Evolutionary conservation across 306 rosid species (phyloP), one percentile per base, ranked within the genome.

Genomic region (Quercus cerris): DNA sequence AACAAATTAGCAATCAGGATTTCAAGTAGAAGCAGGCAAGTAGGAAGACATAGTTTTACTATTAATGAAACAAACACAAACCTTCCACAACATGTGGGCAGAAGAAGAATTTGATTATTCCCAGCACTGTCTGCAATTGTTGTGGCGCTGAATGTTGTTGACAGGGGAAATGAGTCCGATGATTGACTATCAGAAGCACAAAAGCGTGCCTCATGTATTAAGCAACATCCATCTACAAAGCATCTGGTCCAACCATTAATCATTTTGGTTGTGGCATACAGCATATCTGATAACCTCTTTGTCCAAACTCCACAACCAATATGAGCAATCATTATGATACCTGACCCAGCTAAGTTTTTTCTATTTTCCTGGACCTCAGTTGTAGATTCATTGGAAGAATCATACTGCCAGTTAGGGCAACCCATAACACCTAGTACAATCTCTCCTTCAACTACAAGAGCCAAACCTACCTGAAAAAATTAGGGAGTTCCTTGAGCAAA

Each of bases 371-470:
- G 82, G 25, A 83, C 66, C 59, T 86, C 82, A 68, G 81, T n/a
- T 25, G 78, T 75, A 38, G 77, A 56, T 75, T 86, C 87, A 71
- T 77, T 71, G 2, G 89, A 80, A 49, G 75, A 64, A 71, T 86
- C 97, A 51, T 78, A 80, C 74, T 66, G 80, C 97, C 97, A 93
- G 89, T 89, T 90, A 28, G 96, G 99, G 87, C 98, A 95, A 38
- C 96, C 98, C 97, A 95, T 95, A 76, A 93, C 89, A 75, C 96
- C 96, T 51, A 90, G 33, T 22, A 84, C 92, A 84, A 87, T 75
- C 87, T 91, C 89, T 77, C 94, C 94, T 46, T 93, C 98, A 80
- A 95, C 97, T 78, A 90, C 91, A 61, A 93, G 96, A 58, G 98
- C 93, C 97, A 93, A 88, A 75, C 99, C 98, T 56, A 91, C 98